A percentile compares a stretch with the other conserved stretches of the same genome.
Conservation (phyloP, 169 alveolate genomes). For the Cryptosporidium sp. region DNA sequence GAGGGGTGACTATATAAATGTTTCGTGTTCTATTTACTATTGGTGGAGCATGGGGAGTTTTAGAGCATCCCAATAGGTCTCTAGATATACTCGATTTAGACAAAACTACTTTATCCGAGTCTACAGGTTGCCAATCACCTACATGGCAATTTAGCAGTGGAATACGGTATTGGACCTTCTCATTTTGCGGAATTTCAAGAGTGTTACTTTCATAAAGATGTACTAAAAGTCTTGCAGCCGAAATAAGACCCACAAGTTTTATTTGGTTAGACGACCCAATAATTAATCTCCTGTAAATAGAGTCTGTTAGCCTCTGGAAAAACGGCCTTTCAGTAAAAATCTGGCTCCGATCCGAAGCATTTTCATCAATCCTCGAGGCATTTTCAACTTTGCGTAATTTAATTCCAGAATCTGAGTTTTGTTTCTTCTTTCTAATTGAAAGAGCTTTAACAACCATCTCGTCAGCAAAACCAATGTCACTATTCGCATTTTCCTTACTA, state of each 20-base stretch:
- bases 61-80: conserved; percentile 15
- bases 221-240: conserved; percentile 63
- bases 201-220: conserved; percentile 30
- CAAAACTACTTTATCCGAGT: conserved; percentile 27
- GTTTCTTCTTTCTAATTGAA: conserved; percentile 13
- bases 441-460: conserved; percentile 30
- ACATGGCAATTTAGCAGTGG: conserved; percentile 55
- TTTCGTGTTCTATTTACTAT: conserved; percentile 35
- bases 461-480: neutral
- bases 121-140: conserved; percentile 73
- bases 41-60: conserved; percentile 46
- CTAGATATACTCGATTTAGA: conserved; percentile 12
- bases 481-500: neutral
- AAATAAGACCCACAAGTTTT: conserved; percentile 59
- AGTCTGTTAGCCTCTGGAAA: conserved; percentile 40
- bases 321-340: conserved; percentile 41
- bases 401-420: neutral
- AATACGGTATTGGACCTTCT: conserved; percentile 15
- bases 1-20: conserved; percentile 57
- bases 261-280: conserved; percentile 63
- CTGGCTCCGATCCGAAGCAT: neutral
- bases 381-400: conserved; percentile 9
- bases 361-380: neutral
- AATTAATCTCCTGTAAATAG: conserved; percentile 43
- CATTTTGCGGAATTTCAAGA: conserved; percentile 48